Percentiles rank a stretch among this genome's conserved stretches.
These are phyloP conservation scores for Jamesozyma lodderae DNA, from an alignment of 805 yeast genomes.

Conservation along the genomic window DNA sequence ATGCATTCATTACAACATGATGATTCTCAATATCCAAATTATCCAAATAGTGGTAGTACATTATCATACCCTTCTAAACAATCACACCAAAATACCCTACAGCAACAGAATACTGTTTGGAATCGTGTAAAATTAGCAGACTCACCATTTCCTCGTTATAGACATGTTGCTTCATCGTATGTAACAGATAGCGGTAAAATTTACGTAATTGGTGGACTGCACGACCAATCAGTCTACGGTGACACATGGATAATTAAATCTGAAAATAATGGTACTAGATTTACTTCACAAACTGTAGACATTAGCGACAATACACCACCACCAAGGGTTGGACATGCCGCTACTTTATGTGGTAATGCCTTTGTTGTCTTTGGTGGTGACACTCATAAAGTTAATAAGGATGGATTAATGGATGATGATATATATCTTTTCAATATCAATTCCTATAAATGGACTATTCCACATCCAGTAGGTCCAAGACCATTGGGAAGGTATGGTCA, in stretches of 20 bases:
- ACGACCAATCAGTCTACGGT: conserved; percentile 86
- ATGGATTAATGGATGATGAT: conserved; percentile 79
- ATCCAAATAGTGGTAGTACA: conserved; percentile 1
- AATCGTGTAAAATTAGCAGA: conserved; percentile 48
- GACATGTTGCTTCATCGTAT: conserved; percentile 76
- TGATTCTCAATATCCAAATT: neutral
- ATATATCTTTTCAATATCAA: conserved; percentile 78
- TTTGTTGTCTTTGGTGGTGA: conserved; percentile 96
- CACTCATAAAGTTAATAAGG: conserved; percentile 70
- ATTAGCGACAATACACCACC: conserved; percentile 79
- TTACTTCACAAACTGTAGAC: conserved; percentile 46
- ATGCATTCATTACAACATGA: conserved; percentile 9
- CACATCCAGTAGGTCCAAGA: conserved; percentile 62
- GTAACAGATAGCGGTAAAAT: conserved; percentile 75
- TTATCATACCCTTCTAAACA: conserved; percentile 1
- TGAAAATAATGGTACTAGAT: conserved; percentile 30
- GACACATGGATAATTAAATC: conserved; percentile 82
- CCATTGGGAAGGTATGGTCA: conserved; percentile 96
- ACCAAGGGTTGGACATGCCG: conserved; percentile 93
- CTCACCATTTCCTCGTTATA: conserved; percentile 90
- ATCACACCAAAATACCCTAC: neutral
- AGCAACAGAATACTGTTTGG: conserved; percentile 45
- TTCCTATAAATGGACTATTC: conserved; percentile 69
- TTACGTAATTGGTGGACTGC: conserved; percentile 89
- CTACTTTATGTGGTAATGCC: conserved; percentile 88